Evolutionary conservation across 2,329 filamentous ascomycete species (phyloP).

Genomic region (Arachnopeziza araneosa): DNA sequence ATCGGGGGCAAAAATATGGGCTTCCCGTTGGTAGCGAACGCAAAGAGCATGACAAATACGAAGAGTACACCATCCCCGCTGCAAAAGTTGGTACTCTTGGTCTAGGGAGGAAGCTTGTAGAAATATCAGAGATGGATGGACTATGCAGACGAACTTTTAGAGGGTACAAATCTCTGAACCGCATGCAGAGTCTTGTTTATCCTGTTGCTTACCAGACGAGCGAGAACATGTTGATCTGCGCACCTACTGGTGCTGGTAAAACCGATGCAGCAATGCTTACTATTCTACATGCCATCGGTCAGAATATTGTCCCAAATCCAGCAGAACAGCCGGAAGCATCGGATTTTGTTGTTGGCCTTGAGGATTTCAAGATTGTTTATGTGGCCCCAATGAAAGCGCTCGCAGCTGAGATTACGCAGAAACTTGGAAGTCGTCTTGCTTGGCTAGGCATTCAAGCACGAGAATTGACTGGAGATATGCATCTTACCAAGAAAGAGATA

Average conservation of each 20-base stretch:
- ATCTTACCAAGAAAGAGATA: conserved; percentile 94
- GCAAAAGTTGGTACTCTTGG: conserved; percentile 70
- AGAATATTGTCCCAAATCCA: conserved; percentile 77
- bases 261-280: conserved; percentile 98
- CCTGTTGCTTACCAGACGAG: conserved; percentile 92
- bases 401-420: conserved; percentile 92
- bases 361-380: conserved; percentile 98
- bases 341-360: conserved; percentile 75
- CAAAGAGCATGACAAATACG: conserved; percentile 66
- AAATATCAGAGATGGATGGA: conserved; percentile 79
- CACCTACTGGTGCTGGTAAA: conserved; percentile 96
- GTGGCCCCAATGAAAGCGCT: conserved; percentile 98
- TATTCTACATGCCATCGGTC: conserved; percentile 82
- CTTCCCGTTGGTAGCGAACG: conserved; percentile 71
- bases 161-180: conserved; percentile 87
- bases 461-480: conserved; percentile 97
- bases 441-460: conserved; percentile 92
- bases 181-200: conserved; percentile 97
- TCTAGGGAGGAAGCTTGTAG: conserved; percentile 67
- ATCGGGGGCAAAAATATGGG: conserved; percentile 74
- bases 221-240: conserved; percentile 98
- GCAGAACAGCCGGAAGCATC: conserved; percentile 65
- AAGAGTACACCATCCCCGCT: conserved; percentile 84
- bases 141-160: conserved; percentile 88
- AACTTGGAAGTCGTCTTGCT: conserved; percentile 81